These are phyloP conservation scores for Saprolegnia parasitica DNA, from an alignment of 352 stramenopile genomes.

Conservation along the genomic window DNA sequence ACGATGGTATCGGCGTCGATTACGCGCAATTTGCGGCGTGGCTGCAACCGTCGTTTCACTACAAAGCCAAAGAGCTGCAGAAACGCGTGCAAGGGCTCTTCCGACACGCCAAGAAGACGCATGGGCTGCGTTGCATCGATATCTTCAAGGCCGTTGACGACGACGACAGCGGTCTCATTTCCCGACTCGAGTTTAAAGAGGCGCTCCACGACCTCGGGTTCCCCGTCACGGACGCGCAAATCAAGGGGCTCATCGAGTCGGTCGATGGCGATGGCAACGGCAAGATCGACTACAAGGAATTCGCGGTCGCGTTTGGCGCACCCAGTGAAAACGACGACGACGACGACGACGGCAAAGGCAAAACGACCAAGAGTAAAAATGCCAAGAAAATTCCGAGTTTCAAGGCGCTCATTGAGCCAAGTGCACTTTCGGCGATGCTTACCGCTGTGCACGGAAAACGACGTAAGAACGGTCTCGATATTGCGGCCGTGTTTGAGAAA, in stretches of 20 bases:
- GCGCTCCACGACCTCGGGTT: slow-evolving; percentile 57
- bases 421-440: neutral
- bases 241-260: slow-evolving; percentile 54
- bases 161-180: slow-evolving; percentile 48
- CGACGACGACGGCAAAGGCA: neutral
- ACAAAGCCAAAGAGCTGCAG: slow-evolving; percentile 56
- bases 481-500: slow-evolving; percentile 37
- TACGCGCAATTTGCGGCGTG: slow-evolving; percentile 66
- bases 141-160: slow-evolving; percentile 62
- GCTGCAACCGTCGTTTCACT: slow-evolving; percentile 57
- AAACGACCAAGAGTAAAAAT: neutral
- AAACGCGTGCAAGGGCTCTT: slow-evolving; percentile 47
- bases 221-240: slow-evolving; percentile 60
- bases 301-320: slow-evolving; percentile 26
- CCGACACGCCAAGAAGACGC: slow-evolving; percentile 33
- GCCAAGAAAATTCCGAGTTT: neutral
- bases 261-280: slow-evolving; percentile 57
- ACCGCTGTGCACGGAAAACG: neutral
- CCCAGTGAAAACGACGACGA: neutral
- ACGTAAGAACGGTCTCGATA: neutral
- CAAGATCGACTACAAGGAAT: slow-evolving; percentile 58
- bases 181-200: slow-evolving; percentile 47
- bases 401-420: neutral
- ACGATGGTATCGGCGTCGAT: slow-evolving; percentile 35
- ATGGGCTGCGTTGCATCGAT: slow-evolving; percentile 47